Base-by-base conservation (phyloP, 73 alveolate genomes). In the Effrenium voratum region DNA sequence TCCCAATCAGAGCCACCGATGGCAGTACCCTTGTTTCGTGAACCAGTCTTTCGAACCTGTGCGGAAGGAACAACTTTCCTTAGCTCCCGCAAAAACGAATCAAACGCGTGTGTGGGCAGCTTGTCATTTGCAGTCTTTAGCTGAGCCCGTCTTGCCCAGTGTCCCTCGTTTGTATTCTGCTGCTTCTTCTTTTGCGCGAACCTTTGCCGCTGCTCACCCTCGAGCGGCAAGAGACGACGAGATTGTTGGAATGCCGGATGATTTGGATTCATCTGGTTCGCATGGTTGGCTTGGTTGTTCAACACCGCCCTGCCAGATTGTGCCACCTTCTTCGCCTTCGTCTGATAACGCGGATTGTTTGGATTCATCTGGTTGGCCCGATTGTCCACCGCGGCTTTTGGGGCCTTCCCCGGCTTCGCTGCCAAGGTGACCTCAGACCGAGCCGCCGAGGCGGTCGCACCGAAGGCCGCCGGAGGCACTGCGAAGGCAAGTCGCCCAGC, bases 191-290 rank as follows among this genome's bases (percentile, higher is more conserved):
- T 76, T 34, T 40, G 43, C 22, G 41, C 86, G 28, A 41, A 43
- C 50, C 3, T 36, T 36, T 75, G 59, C 19, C 60, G 24, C 3
- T 40, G 86, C 60, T 76, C 19, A 41, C 59, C 86, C 0, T 2
- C 1, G 12, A 43, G 59, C 38, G 38, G 60, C 0, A 59, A 40
- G 24, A 41, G 1, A 59, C 86, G 45, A 22, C 41, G 55, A 10
- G 60, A 76, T 1, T 5, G 6, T 1, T 0, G 6, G 59, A 8
- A 76, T 43, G 12, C 43, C 5, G 38, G 47, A 41, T 76, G 12
- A 41, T 40, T 76, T 13, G 86, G 86, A 41, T 76, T 76, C 86
- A 76, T 15, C 40, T 41, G 86, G 41, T 76, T 76, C 5, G 86
- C 86, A 4, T 59, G 12, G 57, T 76, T 76, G 57, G n/a, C n/a